Conservation (phyloP, 371 early-diverging fungal genomes). For the Lichtheimia corymbifera region DNA sequence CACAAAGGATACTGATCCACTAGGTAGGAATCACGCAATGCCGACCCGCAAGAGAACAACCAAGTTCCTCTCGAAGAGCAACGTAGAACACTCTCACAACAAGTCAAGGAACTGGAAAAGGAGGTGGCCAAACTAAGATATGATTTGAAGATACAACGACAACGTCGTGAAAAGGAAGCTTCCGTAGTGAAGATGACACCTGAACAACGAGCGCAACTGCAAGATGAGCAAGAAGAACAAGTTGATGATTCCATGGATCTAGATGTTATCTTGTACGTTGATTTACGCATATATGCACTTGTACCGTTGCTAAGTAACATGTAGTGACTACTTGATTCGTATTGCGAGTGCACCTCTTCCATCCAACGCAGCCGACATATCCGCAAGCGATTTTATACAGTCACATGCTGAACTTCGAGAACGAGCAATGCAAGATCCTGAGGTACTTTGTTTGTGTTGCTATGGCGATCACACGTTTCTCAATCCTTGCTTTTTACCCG, state of each 20-base stretch:
- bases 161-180: conserved; percentile 25
- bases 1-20: neutral
- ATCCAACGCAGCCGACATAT: conserved; percentile 27
- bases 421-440: conserved; percentile 21
- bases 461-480: neutral
- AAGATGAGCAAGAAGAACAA: conserved; percentile 11
- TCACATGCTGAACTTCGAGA: conserved; percentile 27
- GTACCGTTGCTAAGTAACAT: neutral
- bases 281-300: too few relatives aligned
- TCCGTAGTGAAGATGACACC: conserved; percentile 36
- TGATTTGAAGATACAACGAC: conserved; percentile 16
- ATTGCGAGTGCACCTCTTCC: conserved; percentile 22
- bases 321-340: conserved; percentile 37
- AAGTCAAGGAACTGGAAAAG: conserved; percentile 19
- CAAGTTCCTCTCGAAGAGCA: conserved; percentile 21
- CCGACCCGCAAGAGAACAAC: neutral
- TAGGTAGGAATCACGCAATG: neutral
- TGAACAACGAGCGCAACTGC: conserved; percentile 32
- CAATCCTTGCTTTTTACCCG: too few relatives aligned
- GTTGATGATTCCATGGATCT: conserved; percentile 11
- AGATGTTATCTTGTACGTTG: conserved; percentile 20
- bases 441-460: conserved; percentile 9
- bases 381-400: conserved; percentile 20
- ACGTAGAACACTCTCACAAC: neutral
- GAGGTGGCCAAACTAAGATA: conserved; percentile 18